Percentiles rank a stretch among this genome's conserved stretches.
Conservation (phyloP, 345 rosid genomes). For the Populus tremula region DNA sequence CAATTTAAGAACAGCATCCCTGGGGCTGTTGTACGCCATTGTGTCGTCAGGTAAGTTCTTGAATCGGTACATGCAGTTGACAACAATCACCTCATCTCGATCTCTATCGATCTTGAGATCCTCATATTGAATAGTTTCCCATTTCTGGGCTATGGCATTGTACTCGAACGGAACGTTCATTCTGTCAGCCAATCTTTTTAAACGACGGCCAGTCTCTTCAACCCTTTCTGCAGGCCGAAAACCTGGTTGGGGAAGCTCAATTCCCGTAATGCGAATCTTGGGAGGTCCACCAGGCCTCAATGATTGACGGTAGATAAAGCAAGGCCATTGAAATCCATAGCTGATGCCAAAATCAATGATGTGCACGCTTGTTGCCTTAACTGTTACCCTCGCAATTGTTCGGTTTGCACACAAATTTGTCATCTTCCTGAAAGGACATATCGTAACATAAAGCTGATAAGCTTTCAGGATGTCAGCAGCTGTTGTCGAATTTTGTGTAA, state of each 20-base stretch:
- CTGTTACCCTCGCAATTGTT: slow-evolving; percentile 43
- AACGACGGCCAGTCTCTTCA: slow-evolving; percentile 63
- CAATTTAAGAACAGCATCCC: slow-evolving; percentile 59
- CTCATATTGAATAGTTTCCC: slow-evolving; percentile 70
- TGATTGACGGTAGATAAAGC: slow-evolving; percentile 58
- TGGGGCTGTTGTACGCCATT: slow-evolving; percentile 42
- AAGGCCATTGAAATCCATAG: slow-evolving; percentile 90
- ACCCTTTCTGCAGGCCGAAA: slow-evolving; percentile 69
- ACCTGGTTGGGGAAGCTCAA: slow-evolving; percentile 83
- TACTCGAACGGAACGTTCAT: slow-evolving; percentile 62
- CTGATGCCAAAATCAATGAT: slow-evolving; percentile 74
- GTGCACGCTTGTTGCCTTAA: slow-evolving; percentile 55
- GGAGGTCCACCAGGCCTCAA: slow-evolving; percentile 48
- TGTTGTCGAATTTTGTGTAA: slow-evolving; percentile 28
- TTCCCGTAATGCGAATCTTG: slow-evolving; percentile 62
- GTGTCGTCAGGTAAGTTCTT: slow-evolving; percentile 70
- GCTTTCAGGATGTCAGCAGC: slow-evolving; percentile 56
- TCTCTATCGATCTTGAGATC: slow-evolving; percentile 54
- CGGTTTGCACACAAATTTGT: slow-evolving; percentile 45
- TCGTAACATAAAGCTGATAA: slow-evolving; percentile 43
- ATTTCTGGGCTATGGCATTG: slow-evolving; percentile 55
- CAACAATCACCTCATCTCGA: slow-evolving; percentile 51
- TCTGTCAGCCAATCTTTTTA: slow-evolving; percentile 52
- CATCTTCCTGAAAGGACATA: slow-evolving; percentile 55
- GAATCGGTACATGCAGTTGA: slow-evolving; percentile 52